Base-by-base conservation (phyloP, 2,329 filamentous ascomycete species). In the Albifimbria verrucaria region DNA sequence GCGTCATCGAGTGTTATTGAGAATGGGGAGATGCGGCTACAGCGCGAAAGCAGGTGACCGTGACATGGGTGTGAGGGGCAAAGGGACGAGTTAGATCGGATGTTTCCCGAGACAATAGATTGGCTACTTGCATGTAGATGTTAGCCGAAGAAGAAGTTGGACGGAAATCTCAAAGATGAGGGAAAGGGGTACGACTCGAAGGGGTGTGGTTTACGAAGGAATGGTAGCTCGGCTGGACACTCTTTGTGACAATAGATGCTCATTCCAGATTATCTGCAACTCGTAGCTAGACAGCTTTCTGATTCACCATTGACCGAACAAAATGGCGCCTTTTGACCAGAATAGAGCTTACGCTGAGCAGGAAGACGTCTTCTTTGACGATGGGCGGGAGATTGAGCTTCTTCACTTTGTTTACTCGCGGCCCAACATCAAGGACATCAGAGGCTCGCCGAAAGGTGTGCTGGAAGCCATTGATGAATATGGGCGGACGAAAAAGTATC, bases 361-460 rank as follows among this genome's bases (percentile, higher is more conserved):
- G 56, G 72, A 70, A 46, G 72, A 74, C 9, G 62, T 71, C 20
- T 77, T 69, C 75, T 82, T 80, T 56, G 82, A 90, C 59, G 88
- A 91, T 66, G 88, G 88, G 18, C 81, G 88, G 21, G 89, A 93
- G 65, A 82, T 87, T 53, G 85, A 89, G 61, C 78, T 93, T 4
- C 75, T 92, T 5, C 82, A 88, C 57, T 90, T 82, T 65, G 74
- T 93, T 52, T 87, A 86, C 67, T 72, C 69, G 51, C 81, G 83
- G 36, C 76, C 82, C 1, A 75, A 87, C 55, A 69, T 89, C 24
- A 80, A 86, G 3, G 72, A 83, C 49, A 78, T 92, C 52, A 77
- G 85, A 49, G 83, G 81, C 20, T 84, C 82, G 20, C 88, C 89
- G 0, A 65, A 78, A 17, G 79, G 78, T 52, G 80, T 93, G 1